These are phyloP conservation scores for Anethum foeniculum DNA, from an alignment of 140 eudicot species.

Conservation along the genomic window DNA sequence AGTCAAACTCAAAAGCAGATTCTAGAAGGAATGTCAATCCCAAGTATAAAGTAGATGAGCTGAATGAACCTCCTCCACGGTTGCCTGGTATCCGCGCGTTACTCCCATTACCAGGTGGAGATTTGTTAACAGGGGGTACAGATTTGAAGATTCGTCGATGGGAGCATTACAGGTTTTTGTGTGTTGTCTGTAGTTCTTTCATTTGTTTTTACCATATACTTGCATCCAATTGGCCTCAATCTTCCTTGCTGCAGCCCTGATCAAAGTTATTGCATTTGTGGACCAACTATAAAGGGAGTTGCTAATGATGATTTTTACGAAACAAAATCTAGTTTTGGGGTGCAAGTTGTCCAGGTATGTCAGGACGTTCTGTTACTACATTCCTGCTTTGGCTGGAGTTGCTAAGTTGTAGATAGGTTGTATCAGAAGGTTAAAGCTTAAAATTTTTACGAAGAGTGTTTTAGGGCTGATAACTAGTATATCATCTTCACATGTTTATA, in stretches of 20 bases:
- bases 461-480: neutral
- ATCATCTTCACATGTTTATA: neutral
- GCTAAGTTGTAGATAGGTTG: neutral
- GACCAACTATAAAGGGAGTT: conserved; percentile 82
- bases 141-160: conserved; percentile 94
- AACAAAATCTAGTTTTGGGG: conserved; percentile 86
- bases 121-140: conserved; percentile 91
- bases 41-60: conserved; percentile 80
- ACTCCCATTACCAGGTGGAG: conserved; percentile 98
- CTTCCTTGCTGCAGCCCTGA: conserved; percentile 65
- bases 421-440: neutral
- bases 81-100: conserved; percentile 84
- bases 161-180: conserved; percentile 80
- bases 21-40: conserved; percentile 45
- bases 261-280: conserved; percentile 83
- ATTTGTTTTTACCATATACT: conserved; percentile 12
- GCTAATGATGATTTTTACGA: conserved; percentile 78
- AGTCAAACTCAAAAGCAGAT: conserved; percentile 57
- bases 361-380: neutral
- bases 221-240: conserved; percentile 16
- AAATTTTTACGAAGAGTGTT: neutral
- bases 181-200: neutral
- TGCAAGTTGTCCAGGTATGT: conserved; percentile 91
- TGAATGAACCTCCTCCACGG: conserved; percentile 74
- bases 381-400: neutral